Evolutionary conservation across 306 rosid species (phyloP).

Genomic region (Geum urbanum): DNA sequence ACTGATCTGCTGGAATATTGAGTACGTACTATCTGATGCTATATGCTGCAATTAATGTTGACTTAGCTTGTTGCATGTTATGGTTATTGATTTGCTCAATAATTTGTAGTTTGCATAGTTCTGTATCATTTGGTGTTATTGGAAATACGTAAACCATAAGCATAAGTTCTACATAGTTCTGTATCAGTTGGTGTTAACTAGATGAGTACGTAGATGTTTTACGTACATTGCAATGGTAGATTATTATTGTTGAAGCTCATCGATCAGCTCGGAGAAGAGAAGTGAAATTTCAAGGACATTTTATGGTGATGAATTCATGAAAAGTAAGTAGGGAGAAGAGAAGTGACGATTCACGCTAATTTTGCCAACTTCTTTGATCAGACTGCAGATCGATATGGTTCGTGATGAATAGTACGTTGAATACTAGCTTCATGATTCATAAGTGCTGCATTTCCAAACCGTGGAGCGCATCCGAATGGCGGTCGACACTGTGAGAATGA

Average conservation of each 20-base stretch:
- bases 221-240: not conserved
- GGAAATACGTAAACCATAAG: no score
- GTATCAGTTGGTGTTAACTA: not conserved
- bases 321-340: not conserved
- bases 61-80: no score
- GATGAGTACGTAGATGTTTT: not conserved
- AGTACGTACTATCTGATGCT: no score
- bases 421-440: not conserved
- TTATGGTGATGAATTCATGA: not conserved
- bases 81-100: no score
- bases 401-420: not conserved
- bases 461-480: not conserved
- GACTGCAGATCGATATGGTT: not conserved
- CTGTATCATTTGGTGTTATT: no score
- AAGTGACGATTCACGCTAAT: not conserved
- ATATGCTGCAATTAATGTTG: no score
- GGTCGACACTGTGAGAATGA: not conserved
- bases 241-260: not conserved
- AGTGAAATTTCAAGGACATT: not conserved
- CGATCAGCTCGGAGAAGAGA: no score
- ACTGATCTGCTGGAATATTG: no score
- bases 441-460: conserved; percentile 21
- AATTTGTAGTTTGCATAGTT: no score
- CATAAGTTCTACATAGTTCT: no score
- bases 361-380: not conserved